These are phyloP conservation scores for Powellomyces hirtus DNA, from an alignment of 192 early-diverging fungal species.

Conservation along the genomic window DNA sequence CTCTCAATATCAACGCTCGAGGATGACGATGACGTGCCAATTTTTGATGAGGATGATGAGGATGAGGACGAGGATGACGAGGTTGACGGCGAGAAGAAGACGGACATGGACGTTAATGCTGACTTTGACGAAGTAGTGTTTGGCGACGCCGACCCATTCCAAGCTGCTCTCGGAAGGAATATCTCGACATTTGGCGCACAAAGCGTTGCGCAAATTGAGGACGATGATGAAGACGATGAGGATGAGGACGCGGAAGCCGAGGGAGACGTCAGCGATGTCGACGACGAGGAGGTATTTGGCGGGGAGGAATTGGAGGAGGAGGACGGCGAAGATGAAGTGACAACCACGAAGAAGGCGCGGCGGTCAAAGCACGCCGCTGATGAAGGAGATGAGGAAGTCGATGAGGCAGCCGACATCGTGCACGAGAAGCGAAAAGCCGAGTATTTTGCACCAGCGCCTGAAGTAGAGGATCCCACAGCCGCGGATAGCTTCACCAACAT, in stretches of 20 bases:
- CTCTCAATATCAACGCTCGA: conserved; percentile 35
- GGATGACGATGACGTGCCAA: conserved; percentile 37
- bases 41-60: conserved; percentile 19
- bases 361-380: neutral
- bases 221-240: conserved; percentile 15
- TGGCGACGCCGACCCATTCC: neutral
- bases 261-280: conserved; percentile 14
- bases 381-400: conserved; percentile 2
- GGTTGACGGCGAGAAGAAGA: neutral
- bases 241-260: conserved; percentile 27
- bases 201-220: conserved; percentile 26
- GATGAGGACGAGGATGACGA: conserved; percentile 4
- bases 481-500: conserved; percentile 84
- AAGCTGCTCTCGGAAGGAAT: neutral
- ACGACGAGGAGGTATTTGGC: conserved; percentile 30
- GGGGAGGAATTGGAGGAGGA: neutral
- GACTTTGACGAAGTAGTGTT: neutral
- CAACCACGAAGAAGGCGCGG: neutral
- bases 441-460: conserved; percentile 43
- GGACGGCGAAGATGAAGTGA: conserved; percentile 19
- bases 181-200: conserved; percentile 24
- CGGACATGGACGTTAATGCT: neutral
- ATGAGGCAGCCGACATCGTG: conserved; percentile 30
- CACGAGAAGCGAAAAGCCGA: conserved; percentile 46
- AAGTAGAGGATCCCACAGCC: neutral